These are phyloP conservation scores for Diplocarpon rosae DNA, from an alignment of 2,329 filamentous ascomycete species.

Conservation along the genomic window DNA sequence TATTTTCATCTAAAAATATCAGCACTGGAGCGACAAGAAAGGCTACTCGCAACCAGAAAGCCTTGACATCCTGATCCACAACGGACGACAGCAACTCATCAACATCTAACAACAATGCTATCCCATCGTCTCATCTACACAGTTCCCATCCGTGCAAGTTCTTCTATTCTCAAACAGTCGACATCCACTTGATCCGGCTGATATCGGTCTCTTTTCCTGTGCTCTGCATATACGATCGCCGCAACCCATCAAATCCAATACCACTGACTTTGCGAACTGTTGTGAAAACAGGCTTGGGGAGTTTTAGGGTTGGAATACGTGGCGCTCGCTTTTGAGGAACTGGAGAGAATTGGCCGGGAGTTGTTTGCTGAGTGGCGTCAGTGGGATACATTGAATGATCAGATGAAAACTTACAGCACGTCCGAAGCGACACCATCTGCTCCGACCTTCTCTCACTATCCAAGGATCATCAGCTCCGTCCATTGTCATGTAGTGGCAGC, in stretches of 20 bases:
- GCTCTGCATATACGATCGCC: not conserved
- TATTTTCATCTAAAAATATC: too few relatives aligned
- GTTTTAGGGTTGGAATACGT: conserved; percentile 12
- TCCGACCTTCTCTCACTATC: conserved; percentile 1
- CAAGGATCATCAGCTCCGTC: conserved; percentile 14
- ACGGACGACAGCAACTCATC: not conserved
- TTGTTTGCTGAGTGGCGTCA: not conserved
- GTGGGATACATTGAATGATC: not conserved
- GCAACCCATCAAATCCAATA: conserved; percentile 7
- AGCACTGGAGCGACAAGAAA: too few relatives aligned
- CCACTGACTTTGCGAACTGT: conserved; percentile 13
- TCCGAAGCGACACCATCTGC: not conserved
- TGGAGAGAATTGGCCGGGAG: conserved; percentile 2
- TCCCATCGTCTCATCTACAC: not conserved
- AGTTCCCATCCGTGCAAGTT: not conserved
- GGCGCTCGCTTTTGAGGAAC: conserved; percentile 6
- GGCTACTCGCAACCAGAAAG: too few relatives aligned
- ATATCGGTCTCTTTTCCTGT: conserved; percentile 3
- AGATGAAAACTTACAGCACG: not conserved
- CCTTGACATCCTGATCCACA: not conserved
- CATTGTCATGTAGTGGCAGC: conserved; percentile 1
- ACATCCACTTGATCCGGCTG: conserved; percentile 6
- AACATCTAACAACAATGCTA: not conserved
- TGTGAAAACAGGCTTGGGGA: conserved; percentile 16
- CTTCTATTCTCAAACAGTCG: conserved; percentile 4